Conservation (phyloP, 1,139 yeast genomes). For the Dujonia santamariae region DNA sequence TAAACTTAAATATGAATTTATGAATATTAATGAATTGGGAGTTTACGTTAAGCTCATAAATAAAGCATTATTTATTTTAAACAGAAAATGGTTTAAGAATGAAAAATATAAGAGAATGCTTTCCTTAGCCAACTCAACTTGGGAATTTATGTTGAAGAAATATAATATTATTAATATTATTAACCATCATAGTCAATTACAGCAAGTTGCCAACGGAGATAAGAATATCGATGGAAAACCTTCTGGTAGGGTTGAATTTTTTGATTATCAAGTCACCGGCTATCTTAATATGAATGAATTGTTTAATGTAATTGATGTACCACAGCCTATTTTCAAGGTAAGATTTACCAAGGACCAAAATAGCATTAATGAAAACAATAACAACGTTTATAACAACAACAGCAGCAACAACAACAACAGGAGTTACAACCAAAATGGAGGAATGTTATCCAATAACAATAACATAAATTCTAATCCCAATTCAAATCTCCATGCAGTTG, state of each 20-base stretch:
- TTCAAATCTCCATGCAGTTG: neutral
- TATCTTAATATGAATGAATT: conserved; percentile 39
- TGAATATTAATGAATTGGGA: conserved; percentile 31
- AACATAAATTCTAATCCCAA: too few relatives aligned
- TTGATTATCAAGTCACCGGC: conserved; percentile 41
- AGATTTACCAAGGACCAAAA: conserved; percentile 3
- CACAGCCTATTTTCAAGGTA: conserved; percentile 27
- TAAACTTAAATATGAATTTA: conserved; percentile 47
- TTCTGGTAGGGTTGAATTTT: conserved; percentile 27
- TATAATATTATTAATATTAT: conserved; percentile 31
- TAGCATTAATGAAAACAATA: neutral
- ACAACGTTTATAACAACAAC: neutral
- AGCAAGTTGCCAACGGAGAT: conserved; percentile 17
- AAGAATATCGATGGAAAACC: conserved; percentile 10
- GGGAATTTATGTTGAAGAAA: conserved; percentile 43
- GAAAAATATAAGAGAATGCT: conserved; percentile 48
- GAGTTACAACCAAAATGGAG: neutral
- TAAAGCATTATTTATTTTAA: conserved; percentile 41
- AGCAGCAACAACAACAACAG: neutral
- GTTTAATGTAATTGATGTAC: conserved; percentile 43
- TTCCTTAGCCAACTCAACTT: conserved; percentile 38
- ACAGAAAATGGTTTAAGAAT: conserved; percentile 46
- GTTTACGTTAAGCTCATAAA: conserved; percentile 40
- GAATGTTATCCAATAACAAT: neutral
- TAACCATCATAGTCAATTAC: conserved; percentile 18